Evolutionary conservation across 2,329 filamentous ascomycete species (phyloP).

Genomic region (Colletotrichum neosansevieriae): DNA sequence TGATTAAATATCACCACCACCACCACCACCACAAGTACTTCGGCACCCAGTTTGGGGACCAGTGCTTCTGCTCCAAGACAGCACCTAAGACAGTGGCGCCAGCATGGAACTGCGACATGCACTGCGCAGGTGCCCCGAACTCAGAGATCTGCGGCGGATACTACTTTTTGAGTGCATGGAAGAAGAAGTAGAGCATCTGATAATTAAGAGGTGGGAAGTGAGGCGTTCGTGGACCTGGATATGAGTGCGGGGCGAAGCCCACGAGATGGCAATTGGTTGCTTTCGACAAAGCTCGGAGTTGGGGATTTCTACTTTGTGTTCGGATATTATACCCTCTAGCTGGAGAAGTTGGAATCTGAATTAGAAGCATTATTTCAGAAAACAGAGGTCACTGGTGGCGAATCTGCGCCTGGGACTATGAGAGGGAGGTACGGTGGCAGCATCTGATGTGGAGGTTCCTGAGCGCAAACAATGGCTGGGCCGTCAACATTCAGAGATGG

Average conservation of each 20-base stretch:
- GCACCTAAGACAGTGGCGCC: conserved; percentile 9
- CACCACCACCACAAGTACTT: too few relatives aligned
- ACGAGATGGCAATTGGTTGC: not conserved
- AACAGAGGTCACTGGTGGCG: too few relatives aligned
- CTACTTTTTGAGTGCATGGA: conserved; percentile 31
- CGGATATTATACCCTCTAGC: not conserved
- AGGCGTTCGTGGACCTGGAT: too few relatives aligned
- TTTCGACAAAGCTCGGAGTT: conserved; percentile 3
- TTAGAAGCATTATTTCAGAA: not conserved
- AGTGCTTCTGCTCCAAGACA: conserved; percentile 27
- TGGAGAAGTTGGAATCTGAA: not conserved
- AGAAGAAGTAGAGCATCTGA: conserved; percentile 9
- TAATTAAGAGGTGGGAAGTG: not conserved
- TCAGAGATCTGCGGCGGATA: conserved; percentile 29
- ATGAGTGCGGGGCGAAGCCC: not conserved
- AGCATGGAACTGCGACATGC: conserved; percentile 32
- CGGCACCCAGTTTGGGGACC: conserved; percentile 24
- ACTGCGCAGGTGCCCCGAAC: conserved; percentile 23
- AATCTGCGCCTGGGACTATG: too few relatives aligned
- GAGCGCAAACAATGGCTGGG: not conserved
- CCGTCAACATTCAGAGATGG: conserved; percentile 5
- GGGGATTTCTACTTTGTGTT: not conserved
- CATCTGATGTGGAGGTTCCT: not conserved
- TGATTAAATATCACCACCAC: too few relatives aligned
- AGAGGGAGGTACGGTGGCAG: too few relatives aligned